Percentiles rank a stretch among this genome's conserved stretches.
phyloP scores from a whole-genome alignment of 768 basidiomycete genomes.

The Trametes elegans region DNA sequence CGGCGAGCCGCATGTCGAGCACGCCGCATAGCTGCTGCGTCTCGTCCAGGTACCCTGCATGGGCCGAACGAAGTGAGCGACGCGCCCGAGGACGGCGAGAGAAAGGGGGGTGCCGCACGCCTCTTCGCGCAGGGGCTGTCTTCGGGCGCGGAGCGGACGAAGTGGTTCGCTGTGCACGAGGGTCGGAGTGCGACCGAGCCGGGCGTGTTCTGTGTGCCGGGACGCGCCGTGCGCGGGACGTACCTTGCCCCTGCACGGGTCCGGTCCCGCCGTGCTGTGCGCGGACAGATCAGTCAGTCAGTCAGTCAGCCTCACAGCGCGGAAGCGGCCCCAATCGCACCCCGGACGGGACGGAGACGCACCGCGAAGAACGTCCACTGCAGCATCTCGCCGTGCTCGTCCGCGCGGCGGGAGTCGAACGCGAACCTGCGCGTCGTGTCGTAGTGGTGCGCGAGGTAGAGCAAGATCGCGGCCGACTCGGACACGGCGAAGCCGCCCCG shows the following conservation, averaged over 20 bases:
- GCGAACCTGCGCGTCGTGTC: conserved; percentile 67
- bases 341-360: conserved; percentile 15
- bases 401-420: conserved; percentile 52
- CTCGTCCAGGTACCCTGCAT: conserved; percentile 74
- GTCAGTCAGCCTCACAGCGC: neutral
- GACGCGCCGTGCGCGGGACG: neutral
- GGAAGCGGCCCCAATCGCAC: no score
- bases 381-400: conserved; percentile 66
- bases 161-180: conserved; percentile 68
- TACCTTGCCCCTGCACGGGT: conserved; percentile 77
- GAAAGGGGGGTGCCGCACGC: conserved; percentile 35
- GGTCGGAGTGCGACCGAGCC: no score
- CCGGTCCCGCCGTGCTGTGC: conserved; percentile 72
- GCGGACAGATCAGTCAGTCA: neutral
- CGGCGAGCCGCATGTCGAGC: conserved; percentile 73
- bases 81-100: neutral
- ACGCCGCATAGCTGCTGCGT: conserved; percentile 66
- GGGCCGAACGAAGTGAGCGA: neutral
- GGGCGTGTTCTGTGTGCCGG: no score
- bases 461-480: conserved; percentile 77
- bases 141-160: conserved; percentile 57
- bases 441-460: conserved; percentile 78
- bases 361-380: conserved; percentile 88
- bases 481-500: conserved; percentile 62
- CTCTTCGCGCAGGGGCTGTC: conserved; percentile 69